phyloP scores from a whole-genome alignment of 352 stramenopile species.

The Pythium volutum region DNA sequence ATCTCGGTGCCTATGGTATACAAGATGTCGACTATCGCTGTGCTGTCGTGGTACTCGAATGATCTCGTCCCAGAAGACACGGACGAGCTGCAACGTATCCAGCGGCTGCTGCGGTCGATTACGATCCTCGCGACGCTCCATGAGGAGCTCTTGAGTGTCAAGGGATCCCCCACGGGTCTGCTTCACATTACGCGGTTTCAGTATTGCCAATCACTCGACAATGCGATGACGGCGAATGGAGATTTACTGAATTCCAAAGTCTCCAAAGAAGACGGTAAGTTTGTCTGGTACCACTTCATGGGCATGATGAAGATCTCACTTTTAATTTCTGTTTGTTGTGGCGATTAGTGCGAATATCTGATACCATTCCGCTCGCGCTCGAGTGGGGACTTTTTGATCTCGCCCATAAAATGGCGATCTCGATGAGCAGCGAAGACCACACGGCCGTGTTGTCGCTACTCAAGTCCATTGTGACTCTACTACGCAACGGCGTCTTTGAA shows the following conservation, averaged over 20 bases:
- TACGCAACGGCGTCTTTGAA: constrained; percentile 59
- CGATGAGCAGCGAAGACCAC: constrained; percentile 85
- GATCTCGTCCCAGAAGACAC: constrained; percentile 48
- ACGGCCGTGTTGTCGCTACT: constrained; percentile 54
- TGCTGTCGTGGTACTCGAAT: constrained; percentile 79
- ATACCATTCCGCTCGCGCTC: constrained; percentile 59
- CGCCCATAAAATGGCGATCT: constrained; percentile 58
- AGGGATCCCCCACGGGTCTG: constrained; percentile 22
- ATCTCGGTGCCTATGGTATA: constrained; percentile 80
- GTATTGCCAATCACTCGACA: constrained; percentile 75
- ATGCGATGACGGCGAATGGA: constrained; percentile 66
- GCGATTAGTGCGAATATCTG: constrained; percentile 41
- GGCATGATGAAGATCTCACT: neutral
- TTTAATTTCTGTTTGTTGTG: constrained; percentile 11
- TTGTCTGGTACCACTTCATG: neutral
- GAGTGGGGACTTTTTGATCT: constrained; percentile 75
- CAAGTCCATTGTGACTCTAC: constrained; percentile 46
- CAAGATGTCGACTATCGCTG: constrained; percentile 76
- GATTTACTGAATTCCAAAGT: constrained; percentile 47
- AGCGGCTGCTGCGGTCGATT: constrained; percentile 64
- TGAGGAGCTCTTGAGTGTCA: constrained; percentile 41
- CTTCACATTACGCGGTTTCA: constrained; percentile 63
- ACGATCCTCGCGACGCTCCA: constrained; percentile 59
- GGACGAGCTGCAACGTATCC: constrained; percentile 65
- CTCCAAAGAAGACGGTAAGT: constrained; percentile 46